Evolutionary conservation across 768 basidiomycete genomes (phyloP).

Genomic region (Zangia roseola): DNA sequence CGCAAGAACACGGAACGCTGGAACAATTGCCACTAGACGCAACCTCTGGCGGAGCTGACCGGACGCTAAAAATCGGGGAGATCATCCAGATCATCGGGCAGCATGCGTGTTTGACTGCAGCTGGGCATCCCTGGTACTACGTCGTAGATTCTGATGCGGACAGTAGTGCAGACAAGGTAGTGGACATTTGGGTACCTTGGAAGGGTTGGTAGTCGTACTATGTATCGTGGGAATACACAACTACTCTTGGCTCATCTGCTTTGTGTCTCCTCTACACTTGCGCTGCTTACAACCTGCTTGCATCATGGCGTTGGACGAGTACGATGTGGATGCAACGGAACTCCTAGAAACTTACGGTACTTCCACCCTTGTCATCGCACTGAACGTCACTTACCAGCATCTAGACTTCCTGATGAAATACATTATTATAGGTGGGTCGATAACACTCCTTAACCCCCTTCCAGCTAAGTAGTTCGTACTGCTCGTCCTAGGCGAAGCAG

Average conservation of each 20-base stretch:
- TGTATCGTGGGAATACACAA: conserved; percentile 23
- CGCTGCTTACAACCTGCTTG: background rate
- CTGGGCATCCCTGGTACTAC: conserved; percentile 82
- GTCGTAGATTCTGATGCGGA: conserved; percentile 65
- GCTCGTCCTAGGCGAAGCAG: conserved; percentile 75
- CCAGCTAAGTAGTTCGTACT: conserved; percentile 2
- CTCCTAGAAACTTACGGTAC: conserved; percentile 91
- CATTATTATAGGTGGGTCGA: conserved; percentile 81
- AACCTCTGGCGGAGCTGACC: conserved; percentile 6
- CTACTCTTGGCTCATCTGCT: too few relatives aligned
- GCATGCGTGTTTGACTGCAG: conserved; percentile 82
- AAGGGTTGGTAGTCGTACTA: conserved; percentile 71
- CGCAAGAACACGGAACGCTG: conserved; percentile 80
- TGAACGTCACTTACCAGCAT: conserved; percentile 14
- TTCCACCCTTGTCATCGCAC: conserved; percentile 13
- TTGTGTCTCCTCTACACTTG: background rate
- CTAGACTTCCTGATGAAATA: conserved; percentile 98
- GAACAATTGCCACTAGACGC: conserved; percentile 33
- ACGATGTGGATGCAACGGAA: conserved; percentile 83
- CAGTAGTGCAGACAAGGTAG: conserved; percentile 49
- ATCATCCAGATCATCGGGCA: conserved; percentile 76
- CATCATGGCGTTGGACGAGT: conserved; percentile 52
- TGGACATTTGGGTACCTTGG: conserved; percentile 88
- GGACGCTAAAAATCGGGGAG: conserved; percentile 52
- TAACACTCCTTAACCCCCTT: conserved; percentile 6